Evolutionary conservation across 2,329 filamentous ascomycete species (phyloP).

Genomic region (Nannizziopsis barbatae): DNA sequence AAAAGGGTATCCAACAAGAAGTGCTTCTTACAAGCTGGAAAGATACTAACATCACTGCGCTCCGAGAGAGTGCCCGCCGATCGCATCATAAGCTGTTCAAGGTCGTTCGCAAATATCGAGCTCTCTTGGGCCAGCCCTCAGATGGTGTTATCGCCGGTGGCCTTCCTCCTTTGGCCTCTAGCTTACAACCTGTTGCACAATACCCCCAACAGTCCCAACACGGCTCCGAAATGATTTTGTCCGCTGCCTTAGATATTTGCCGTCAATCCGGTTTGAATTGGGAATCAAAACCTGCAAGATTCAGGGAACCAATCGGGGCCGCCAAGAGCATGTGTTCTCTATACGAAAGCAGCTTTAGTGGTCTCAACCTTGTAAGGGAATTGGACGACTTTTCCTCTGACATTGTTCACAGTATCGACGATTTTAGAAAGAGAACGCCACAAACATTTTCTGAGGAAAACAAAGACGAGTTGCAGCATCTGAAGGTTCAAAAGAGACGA

Average conservation of each 20-base stretch:
- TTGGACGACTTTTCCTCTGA: constrained; percentile 59
- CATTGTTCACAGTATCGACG: constrained; percentile 55
- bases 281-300: constrained; percentile 47
- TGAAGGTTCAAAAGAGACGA: constrained; percentile 82
- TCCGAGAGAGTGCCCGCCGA: constrained; percentile 77
- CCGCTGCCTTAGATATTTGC: constrained; percentile 26
- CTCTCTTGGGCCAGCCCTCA: constrained; percentile 64
- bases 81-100: constrained; percentile 90
- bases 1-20: constrained; percentile 89
- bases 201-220: neutral
- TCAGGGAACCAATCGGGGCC: constrained; percentile 59
- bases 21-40: constrained; percentile 93
- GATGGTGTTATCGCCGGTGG: constrained; percentile 42
- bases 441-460: constrained; percentile 73
- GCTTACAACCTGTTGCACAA: neutral
- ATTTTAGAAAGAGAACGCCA: constrained; percentile 76
- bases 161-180: constrained; percentile 26
- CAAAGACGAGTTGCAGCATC: constrained; percentile 69
- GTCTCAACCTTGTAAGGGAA: constrained; percentile 47
- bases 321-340: constrained; percentile 62
- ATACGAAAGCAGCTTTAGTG: constrained; percentile 42
- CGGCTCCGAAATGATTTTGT: constrained; percentile 15
- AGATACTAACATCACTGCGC: constrained; percentile 83
- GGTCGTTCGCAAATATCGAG: constrained; percentile 79
- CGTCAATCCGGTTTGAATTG: constrained; percentile 24